Evolutionary conservation across 192 early-diverging fungal species (phyloP).

Genomic region (Mortierella hygrophila): DNA sequence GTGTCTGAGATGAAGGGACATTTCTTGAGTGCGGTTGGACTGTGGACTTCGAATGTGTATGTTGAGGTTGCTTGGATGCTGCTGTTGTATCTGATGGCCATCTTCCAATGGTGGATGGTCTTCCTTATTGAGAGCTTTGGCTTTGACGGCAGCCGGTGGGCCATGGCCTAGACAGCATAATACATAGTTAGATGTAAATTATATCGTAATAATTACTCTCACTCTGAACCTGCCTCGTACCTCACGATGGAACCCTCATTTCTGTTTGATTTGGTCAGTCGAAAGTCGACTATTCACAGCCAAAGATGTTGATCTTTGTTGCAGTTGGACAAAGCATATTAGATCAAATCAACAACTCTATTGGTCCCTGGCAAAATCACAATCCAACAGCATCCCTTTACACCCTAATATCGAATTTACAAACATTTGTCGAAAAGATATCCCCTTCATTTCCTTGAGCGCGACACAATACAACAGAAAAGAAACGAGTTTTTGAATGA

Average conservation of each 20-base stretch:
- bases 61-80: slow-evolving; percentile 50
- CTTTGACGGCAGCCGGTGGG: slow-evolving; percentile 52
- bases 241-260: too few relatives aligned
- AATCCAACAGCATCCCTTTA: too few relatives aligned
- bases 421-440: too few relatives aligned
- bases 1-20: slow-evolving; percentile 17
- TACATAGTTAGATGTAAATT: not conserved
- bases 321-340: too few relatives aligned
- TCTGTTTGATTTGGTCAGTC: too few relatives aligned
- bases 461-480: not conserved
- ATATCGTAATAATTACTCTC: too few relatives aligned
- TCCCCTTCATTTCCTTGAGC: not conserved
- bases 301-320: too few relatives aligned
- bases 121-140: slow-evolving; percentile 48
- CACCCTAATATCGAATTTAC: too few relatives aligned
- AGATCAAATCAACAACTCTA: too few relatives aligned
- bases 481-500: not conserved
- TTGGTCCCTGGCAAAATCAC: too few relatives aligned
- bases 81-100: slow-evolving; percentile 39
- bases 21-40: slow-evolving; percentile 28
- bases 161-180: slow-evolving; percentile 29
- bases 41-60: slow-evolving; percentile 51
- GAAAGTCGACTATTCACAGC: too few relatives aligned
- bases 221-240: too few relatives aligned
- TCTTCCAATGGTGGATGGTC: slow-evolving; percentile 50